Evolutionary conservation across 2,329 filamentous ascomycete species (phyloP).

Genomic region (Xylariaceae sp.): DNA sequence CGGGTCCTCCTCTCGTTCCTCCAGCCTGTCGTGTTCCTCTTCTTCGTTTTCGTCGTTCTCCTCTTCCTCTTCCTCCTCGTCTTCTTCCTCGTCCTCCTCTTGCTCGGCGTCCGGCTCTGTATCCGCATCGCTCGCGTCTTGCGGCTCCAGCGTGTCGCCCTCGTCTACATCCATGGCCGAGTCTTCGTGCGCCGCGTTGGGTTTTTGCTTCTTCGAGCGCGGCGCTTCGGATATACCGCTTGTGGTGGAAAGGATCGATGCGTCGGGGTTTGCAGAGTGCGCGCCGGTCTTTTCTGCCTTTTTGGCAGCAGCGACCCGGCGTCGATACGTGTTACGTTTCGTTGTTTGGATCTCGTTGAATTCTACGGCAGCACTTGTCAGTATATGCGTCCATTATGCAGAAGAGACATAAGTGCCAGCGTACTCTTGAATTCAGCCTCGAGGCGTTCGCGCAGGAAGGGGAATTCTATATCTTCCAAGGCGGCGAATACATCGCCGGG

Average conservation of each 20-base stretch:
- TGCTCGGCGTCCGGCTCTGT: conserved; percentile 43
- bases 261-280: conserved; percentile 29
- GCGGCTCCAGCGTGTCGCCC: conserved; percentile 30
- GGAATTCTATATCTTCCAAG: conserved; percentile 71
- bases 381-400: neutral
- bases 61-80: conserved; percentile 51
- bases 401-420: conserved; percentile 26
- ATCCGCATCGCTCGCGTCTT: conserved; percentile 37
- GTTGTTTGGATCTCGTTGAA: conserved; percentile 70
- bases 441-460: conserved; percentile 63
- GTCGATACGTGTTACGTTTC: conserved; percentile 69
- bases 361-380: conserved; percentile 40
- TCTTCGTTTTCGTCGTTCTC: conserved; percentile 42
- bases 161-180: conserved; percentile 45
- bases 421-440: conserved; percentile 73
- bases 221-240: conserved; percentile 22
- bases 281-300: conserved; percentile 31
- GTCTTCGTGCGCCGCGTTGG: conserved; percentile 33
- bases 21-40: conserved; percentile 38
- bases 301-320: conserved; percentile 66
- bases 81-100: conserved; percentile 50
- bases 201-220: conserved; percentile 37
- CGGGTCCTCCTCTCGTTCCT: conserved; percentile 6
- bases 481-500: conserved; percentile 73
- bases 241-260: conserved; percentile 27